Evolutionary conservation across 1,139 yeast genomes (phyloP), one percentile per base, ranked within the genome.

Genomic region (Arxiozyma bovina): DNA sequence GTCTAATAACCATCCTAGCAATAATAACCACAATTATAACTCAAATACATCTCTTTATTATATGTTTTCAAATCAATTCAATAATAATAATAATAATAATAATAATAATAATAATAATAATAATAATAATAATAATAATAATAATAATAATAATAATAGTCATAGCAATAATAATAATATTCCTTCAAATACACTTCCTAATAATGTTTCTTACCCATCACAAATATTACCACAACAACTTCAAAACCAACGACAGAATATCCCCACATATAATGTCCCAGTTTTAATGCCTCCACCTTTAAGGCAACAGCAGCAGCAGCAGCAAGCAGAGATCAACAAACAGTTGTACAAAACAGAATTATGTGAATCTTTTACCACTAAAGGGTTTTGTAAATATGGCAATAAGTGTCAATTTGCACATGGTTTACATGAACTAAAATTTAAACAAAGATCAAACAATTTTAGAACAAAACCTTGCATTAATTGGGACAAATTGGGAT

Each of bases 361-460:
- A 57, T 90, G 97, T 71, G 87, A 85, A 42, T 83, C 91, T 43
- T 90, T 77, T 69, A 80, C 83, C 69, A 83, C 81, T 63, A 78
- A 81, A 59, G 93, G 93, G 27, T 66, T 70, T 56, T 90, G 97
- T 70, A 96, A 96, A 11, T 90, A 90, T 68, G 96, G 96, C 2
- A 79, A 80, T 61, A 90, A 90, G 73, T 90, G 97, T 69, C 97
- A 90, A 72, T 90, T 90, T 77, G 97, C 97, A 9, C 97, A 90
- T 65, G 97, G 97, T 23, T 77, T 80, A 47, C 74, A 78, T 55
- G 97, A 90, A 68, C 75, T 90, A 63, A 87, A 88, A 69, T 65
- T 70, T 21, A 83, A 88, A 51, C 85, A 82, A 58, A 78, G 95
- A 57, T 87, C 93, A 18, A 82, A 86, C 56, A 90, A 89, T 67